Evolutionary conservation across 2,329 filamentous ascomycete species (phyloP).

Genomic region (Elsinoe ampelina): DNA sequence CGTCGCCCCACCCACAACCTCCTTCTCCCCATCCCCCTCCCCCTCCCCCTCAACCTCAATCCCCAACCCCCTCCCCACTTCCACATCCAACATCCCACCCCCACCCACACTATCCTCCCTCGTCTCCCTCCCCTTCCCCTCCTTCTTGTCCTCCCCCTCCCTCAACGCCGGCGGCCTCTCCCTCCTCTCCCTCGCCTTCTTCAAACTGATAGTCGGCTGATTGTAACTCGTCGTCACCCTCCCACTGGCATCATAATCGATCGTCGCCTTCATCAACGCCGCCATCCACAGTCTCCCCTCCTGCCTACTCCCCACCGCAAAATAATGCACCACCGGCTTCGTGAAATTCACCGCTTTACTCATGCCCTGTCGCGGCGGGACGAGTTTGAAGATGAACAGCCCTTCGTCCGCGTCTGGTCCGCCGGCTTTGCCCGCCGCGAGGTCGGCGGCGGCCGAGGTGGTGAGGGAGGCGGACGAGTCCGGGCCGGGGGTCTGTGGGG

Average conservation of each 20-base stretch:
- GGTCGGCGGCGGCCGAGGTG: conserved; percentile 29
- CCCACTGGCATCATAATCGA: conserved; percentile 73
- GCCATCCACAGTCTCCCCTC: conserved; percentile 96
- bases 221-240: conserved; percentile 87
- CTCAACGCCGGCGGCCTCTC: conserved; percentile 85
- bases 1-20: neutral
- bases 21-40: conserved; percentile 8
- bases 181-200: conserved; percentile 77
- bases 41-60: neutral
- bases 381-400: conserved; percentile 96
- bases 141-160: conserved; percentile 33
- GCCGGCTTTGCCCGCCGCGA: conserved; percentile 19
- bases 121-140: neutral
- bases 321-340: conserved; percentile 94
- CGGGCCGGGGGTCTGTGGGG: conserved; percentile 23
- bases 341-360: conserved; percentile 94
- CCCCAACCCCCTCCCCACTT: neutral
- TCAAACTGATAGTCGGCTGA: conserved; percentile 88
- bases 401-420: conserved; percentile 45
- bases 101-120: conserved; percentile 1
- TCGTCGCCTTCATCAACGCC: conserved; percentile 96
- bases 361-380: conserved; percentile 78
- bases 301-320: conserved; percentile 83
- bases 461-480: neutral
- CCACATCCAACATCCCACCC: neutral